These are phyloP conservation scores for Scortechinia acanthostroma DNA, from an alignment of 2,329 filamentous ascomycete genomes.

Conservation along the genomic window DNA sequence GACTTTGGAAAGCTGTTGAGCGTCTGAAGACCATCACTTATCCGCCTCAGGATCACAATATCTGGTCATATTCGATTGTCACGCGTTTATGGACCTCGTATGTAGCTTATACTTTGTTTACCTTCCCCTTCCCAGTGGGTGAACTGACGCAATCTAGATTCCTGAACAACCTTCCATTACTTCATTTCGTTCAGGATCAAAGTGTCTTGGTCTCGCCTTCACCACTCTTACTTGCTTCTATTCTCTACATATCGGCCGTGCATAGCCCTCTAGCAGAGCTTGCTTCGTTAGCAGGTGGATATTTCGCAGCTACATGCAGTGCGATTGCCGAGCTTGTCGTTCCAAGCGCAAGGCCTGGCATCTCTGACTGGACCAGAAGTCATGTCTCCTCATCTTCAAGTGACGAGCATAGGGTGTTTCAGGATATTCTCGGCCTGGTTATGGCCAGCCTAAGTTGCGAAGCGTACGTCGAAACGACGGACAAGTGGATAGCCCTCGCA, in stretches of 20 bases:
- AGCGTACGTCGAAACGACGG: slow-evolving; percentile 14
- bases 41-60: not conserved
- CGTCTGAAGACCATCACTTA: not conserved
- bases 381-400: too few species aligned
- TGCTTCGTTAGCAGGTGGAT: not conserved
- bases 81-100: slow-evolving; percentile 15
- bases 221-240: not conserved
- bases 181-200: slow-evolving; percentile 16
- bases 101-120: too few species aligned
- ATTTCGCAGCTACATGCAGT: not conserved
- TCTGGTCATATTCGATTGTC: slow-evolving; percentile 14
- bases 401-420: too few species aligned
- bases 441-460: slow-evolving; percentile 19
- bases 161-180: slow-evolving; percentile 14
- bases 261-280: not conserved
- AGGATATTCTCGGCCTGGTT: slow-evolving; percentile 15
- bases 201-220: slow-evolving; percentile 8
- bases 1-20: not conserved
- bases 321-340: not conserved
- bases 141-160: too few species aligned
- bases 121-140: too few species aligned
- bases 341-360: not conserved
- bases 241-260: not conserved
- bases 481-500: slow-evolving; percentile 17
- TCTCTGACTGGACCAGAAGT: too few species aligned